phyloP scores from a whole-genome alignment of 768 basidiomycete genomes.

The Pleurotus ostreatus region DNA sequence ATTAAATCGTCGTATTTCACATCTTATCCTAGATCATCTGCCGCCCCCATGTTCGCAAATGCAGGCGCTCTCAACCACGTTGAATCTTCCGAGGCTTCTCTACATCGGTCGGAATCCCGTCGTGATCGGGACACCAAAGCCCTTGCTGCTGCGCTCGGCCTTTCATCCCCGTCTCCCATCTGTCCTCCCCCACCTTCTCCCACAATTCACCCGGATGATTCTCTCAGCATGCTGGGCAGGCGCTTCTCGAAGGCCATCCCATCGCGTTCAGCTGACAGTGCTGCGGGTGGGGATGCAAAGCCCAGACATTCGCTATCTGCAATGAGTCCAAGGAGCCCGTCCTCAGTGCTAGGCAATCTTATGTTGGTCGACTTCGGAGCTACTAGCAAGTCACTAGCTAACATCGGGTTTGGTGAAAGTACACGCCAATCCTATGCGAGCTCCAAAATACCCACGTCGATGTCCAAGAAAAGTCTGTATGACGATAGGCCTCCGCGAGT shows the following conservation, averaged over 20 bases:
- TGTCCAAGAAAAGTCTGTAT: slow-evolving; percentile 17
- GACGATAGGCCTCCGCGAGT: slow-evolving; percentile 71
- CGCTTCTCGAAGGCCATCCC: slow-evolving; percentile 7
- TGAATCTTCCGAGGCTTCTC: slow-evolving; percentile 21
- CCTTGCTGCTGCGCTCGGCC: slow-evolving; percentile 31
- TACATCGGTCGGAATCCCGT: slow-evolving; percentile 1
- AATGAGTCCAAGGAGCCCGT: slow-evolving; percentile 32
- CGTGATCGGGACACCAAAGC: slow-evolving; percentile 27
- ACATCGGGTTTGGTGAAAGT: slow-evolving; percentile 10
- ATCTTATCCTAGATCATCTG: slow-evolving; percentile 52
- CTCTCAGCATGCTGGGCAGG: slow-evolving; percentile 46
- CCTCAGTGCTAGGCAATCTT: slow-evolving; percentile 48
- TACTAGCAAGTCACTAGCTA: slow-evolving; percentile 30
- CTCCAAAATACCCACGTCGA: neutral
- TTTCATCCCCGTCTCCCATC: slow-evolving; percentile 31
- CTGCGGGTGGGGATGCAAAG: neutral
- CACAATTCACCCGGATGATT: slow-evolving; percentile 71
- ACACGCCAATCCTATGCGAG: neutral
- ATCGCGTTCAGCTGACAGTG: neutral
- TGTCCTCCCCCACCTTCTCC: slow-evolving; percentile 42
- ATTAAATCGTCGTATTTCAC: slow-evolving; percentile 70
- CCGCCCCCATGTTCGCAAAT: slow-evolving; percentile 22
- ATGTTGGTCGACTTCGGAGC: slow-evolving; percentile 59
- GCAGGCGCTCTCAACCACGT: slow-evolving; percentile 34
- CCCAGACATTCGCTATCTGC: slow-evolving; percentile 15